Evolutionary conservation across 2,329 filamentous ascomycete genomes (phyloP), one percentile per base, ranked within the genome.

Genomic region (Calcarisporium arbuscula): DNA sequence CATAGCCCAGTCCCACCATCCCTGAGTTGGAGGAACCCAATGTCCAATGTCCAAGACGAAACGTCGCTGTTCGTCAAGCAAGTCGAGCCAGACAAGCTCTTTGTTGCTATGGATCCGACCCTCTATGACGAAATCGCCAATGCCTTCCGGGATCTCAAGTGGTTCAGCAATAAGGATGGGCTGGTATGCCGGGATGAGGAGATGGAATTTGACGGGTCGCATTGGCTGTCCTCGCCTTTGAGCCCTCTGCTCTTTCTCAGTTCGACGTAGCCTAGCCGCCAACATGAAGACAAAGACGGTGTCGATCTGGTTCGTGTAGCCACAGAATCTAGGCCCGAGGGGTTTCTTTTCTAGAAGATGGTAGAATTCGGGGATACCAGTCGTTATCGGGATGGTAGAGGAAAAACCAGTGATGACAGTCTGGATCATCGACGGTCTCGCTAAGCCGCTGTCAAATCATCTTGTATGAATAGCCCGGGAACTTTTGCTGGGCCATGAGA

Each of bases 371-470:
- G 59, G 56, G n/a, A 27, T 64, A 60, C 61, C 61, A 64, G 30
- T 61, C 57, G 26, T 58, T 61, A 22, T 64, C 61, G 2, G 61
- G 61, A 19, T 64, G 61, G 22, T 56, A 64, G 3, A 64, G 48
- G 21, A 64, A 64, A 40, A 63, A 63, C 48, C 56, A 55, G 36
- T 64, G 61, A 6, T 58, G 49, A 16, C 42, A 45, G 19, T 47
- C 38, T 2, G 45, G 44, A 15, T 61, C 56, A 18, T 46, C 44
- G 7, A 48, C 45, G 5, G 56, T 56, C 36, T 58, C 53, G 6
- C 44, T 49, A 17, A 61, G 45, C 8, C 57, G 48, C 43, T 61
- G 57, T n/a, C 48, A 42, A 17, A 61, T 46, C 57, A 61, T 58
- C 20, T 58, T 52, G 27, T 58, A 52, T 12, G 60, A 57, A 11